These are phyloP conservation scores for Yamadazyma aaseri DNA, from an alignment of 1,139 yeast species.

Conservation along the genomic window DNA sequence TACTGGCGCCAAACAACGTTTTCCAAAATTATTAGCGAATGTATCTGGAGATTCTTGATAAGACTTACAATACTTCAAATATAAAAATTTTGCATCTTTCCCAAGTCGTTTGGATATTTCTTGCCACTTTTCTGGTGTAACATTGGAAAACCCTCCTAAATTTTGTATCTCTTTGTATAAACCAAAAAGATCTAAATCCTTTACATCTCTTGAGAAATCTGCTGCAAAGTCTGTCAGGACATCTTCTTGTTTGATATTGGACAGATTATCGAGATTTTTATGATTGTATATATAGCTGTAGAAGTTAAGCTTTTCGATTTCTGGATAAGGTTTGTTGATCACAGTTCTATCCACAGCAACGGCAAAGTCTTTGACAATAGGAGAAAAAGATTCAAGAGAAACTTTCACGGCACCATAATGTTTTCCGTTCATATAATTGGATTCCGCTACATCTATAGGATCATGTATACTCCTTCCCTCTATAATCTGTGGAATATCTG, in stretches of 20 bases:
- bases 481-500: too few species aligned
- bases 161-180: neutral
- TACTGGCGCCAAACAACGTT: neutral
- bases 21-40: neutral
- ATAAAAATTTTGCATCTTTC: constrained; percentile 2
- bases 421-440: constrained; percentile 40
- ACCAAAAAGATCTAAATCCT: neutral
- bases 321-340: neutral
- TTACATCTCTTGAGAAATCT: neutral
- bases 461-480: constrained; percentile 30
- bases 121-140: neutral
- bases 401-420: constrained; percentile 74
- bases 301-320: neutral
- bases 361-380: too few species aligned
- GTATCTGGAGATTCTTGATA: constrained; percentile 1
- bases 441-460: constrained; percentile 51
- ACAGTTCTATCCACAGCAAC: neutral
- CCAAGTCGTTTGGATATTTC: neutral
- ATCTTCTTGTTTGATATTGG: neutral
- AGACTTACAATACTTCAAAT: constrained; percentile 1
- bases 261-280: neutral
- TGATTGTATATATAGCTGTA: neutral
- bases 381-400: constrained; percentile 20
- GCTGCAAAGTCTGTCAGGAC: neutral
- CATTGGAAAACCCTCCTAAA: neutral